phyloP scores from a whole-genome alignment of 2,329 filamentous ascomycete genomes.

The Fusarium concolor region DNA sequence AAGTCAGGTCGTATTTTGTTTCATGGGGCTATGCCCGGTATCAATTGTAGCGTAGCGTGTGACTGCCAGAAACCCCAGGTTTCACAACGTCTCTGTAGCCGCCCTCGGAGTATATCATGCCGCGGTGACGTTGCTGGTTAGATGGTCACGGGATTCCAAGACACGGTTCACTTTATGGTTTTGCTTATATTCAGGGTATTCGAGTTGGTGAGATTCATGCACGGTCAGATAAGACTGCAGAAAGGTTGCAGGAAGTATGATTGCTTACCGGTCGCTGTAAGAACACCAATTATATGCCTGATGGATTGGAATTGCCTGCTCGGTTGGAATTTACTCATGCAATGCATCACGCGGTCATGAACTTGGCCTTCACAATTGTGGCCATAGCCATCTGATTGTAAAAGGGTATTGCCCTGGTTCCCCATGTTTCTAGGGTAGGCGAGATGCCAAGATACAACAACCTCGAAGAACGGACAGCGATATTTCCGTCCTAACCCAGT shows the following conservation, averaged over 20 bases:
- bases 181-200: constrained; percentile 11
- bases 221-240: constrained; percentile 7
- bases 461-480: neutral
- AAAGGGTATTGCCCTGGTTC: neutral
- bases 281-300: neutral
- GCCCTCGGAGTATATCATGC: constrained; percentile 27
- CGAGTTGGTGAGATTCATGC: constrained; percentile 11
- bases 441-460: neutral
- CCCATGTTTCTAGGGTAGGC: constrained; percentile 19
- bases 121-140: constrained; percentile 38
- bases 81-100: constrained; percentile 40
- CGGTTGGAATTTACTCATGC: neutral
- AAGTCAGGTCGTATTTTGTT: constrained; percentile 18
- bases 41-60: constrained; percentile 18
- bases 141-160: constrained; percentile 33
- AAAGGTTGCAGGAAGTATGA: neutral
- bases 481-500: neutral
- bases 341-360: constrained; percentile 6
- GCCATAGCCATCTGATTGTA: constrained; percentile 2
- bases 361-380: constrained; percentile 10
- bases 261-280: neutral
- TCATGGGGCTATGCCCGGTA: constrained; percentile 7
- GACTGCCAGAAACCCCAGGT: constrained; percentile 39
- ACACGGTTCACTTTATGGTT: constrained; percentile 21
- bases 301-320: neutral